Conservation (phyloP, 1,284 basidiomycete genomes). For the Rhodotorula sp. region DNA sequence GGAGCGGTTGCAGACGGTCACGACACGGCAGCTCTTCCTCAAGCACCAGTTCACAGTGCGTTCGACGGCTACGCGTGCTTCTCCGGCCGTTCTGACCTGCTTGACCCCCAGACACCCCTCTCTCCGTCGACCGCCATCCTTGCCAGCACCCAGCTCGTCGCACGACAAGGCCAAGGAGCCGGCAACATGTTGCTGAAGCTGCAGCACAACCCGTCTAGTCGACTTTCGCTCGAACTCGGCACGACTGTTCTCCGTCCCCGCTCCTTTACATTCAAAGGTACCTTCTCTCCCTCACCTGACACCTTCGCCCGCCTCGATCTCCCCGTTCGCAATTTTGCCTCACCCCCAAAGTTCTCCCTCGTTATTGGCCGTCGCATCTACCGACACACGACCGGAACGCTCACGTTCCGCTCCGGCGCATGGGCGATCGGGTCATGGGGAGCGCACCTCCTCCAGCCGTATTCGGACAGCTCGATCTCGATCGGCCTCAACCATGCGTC, state of each 20-base stretch:
- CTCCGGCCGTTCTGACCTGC: not conserved
- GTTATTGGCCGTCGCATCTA: conserved; percentile 53
- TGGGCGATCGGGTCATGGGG: conserved; percentile 48
- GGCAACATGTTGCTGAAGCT: conserved; percentile 60
- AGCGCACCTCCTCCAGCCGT: conserved; percentile 5
- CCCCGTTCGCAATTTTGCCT: conserved; percentile 38
- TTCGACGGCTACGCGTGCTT: not conserved
- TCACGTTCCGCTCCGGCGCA: conserved; percentile 45
- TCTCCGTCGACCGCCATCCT: conserved; percentile 30
- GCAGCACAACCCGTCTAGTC: conserved; percentile 63
- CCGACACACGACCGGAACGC: conserved; percentile 47
- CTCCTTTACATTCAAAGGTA: conserved; percentile 49
- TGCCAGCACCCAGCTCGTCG: conserved; percentile 46
- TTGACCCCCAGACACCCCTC: conserved; percentile 24
- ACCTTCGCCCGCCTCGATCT: conserved; percentile 50
- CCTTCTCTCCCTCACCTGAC: conserved; percentile 52
- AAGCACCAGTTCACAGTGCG: conserved; percentile 38
- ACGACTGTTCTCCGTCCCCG: conserved; percentile 53
- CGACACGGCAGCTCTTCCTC: conserved; percentile 32
- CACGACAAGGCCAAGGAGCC: conserved; percentile 46
- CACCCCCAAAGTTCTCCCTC: conserved; percentile 51
- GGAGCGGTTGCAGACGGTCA: conserved; percentile 21
- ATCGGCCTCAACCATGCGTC: conserved; percentile 29
- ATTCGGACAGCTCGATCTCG: conserved; percentile 29
- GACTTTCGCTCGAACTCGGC: conserved; percentile 53